Evolutionary conservation across 345 rosid species (phyloP).

Genomic region (Eucalyptus melliodora): DNA sequence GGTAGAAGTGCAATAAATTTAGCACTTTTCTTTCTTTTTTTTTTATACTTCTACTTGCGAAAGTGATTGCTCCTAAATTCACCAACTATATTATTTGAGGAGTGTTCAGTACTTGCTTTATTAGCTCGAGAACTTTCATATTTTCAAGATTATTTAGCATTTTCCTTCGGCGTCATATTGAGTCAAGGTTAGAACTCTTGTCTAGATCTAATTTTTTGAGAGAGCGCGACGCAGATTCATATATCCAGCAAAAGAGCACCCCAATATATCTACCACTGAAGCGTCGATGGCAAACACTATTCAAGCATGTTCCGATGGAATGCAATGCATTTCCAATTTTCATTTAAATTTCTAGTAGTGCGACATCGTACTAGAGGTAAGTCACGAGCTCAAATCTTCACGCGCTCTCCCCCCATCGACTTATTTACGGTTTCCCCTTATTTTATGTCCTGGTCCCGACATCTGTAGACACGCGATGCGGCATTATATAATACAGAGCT

Average conservation of each 20-base stretch:
- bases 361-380: neutral
- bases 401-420: neutral
- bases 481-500: neutral
- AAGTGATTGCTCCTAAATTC: neutral
- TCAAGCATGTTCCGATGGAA: neutral
- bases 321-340: neutral
- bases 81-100: neutral
- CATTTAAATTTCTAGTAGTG: no score
- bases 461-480: neutral
- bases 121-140: neutral
- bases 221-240: fast-evolving
- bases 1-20: fast-evolving
- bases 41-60: neutral
- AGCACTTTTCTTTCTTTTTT: no score
- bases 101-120: neutral
- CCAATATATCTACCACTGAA: neutral
- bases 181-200: neutral
- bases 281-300: neutral
- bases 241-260: neutral
- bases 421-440: neutral
- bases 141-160: neutral
- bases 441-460: neutral
- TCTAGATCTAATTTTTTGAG: neutral
- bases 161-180: fast-evolving
- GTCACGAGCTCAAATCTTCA: neutral